Evolutionary conservation across 2,329 filamentous ascomycete genomes (phyloP), one percentile per base, ranked within the genome.

Genomic region (Claviceps sp.): DNA sequence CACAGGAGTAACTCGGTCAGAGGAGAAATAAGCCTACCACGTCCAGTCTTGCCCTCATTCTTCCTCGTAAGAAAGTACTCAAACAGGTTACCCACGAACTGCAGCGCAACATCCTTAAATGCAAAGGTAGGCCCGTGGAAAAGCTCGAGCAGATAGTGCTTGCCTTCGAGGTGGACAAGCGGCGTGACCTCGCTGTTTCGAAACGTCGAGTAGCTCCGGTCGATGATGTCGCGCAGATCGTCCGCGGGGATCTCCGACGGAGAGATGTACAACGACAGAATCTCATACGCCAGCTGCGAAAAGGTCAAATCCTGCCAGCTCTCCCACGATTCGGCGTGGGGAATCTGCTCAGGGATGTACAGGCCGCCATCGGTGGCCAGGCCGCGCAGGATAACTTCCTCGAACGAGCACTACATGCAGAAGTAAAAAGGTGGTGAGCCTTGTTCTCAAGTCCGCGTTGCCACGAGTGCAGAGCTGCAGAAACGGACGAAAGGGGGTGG

Each of bases 61-160:
- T 79, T 81, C 58, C 86, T 74, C 5, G 83, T 77, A 13, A 93
- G 74, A 66, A 93, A 91, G 67, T 91, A 93, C 68, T 94, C 87
- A 58, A 94, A 97, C 2, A 98, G 74, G 62, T 98, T 97, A n/a
- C 93, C 93, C 2, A 98, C 72, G 64, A 96, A 93, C 61, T 97
- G 91, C 55, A 97, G 74, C 16, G 90, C 90, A n/a, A 90, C 86
- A 68, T 97, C 91, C 71, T 97, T 95, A 75, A 97, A 97, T 2
- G 91, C 86, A 65, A 89, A 96, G 0, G 85, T 97, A 5, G 90
- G 93, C 1, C 93, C 93, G 66, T 97, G 91, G 76, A 97, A 98
- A 44, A 98, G 78, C 69, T 98, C 93, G 37, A 98, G 79, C 52
- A 96, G 74, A 64, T 95, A 82, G 43, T 96, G 74, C 64, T 91